Base-by-base conservation (phyloP, 768 basidiomycete species). In the Hypsizygus marmoreus region DNA sequence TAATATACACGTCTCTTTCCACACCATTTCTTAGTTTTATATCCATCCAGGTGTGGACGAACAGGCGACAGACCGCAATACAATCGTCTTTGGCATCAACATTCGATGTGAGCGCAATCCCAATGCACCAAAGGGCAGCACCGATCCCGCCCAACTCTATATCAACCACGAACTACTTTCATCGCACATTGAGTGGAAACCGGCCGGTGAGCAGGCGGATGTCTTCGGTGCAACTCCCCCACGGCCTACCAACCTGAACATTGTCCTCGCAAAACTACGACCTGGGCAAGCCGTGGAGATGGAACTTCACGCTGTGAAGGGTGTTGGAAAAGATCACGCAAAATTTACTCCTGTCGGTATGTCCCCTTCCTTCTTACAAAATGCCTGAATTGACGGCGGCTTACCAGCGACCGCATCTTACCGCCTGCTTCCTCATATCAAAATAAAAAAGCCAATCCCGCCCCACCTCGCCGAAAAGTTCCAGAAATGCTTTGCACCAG, bases 321-420 rank as follows among this genome's bases (percentile, higher is more conserved):
- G 92, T 11, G 81, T 91, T 12, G 94, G 94, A 12, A 90, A 90
- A 58, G 92, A 95, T 50, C 95, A 99, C 58, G 94, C 97, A 35
- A 99, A 99, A 63, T 99, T 91, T 64, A 91, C 82, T 47, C 94
- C 97, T 23, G 97, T 98, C 40, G 92, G 94, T 90, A 56, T 45
- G 80, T 69, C 4, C 4, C 34, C 34, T 6, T 13, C 32, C 7
- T 3, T 13, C 30, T 8, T 22, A 23, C 44, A 13, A 40, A 23
- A 16, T 33, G 20, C 3, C 3, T 28, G 17, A 10, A 5, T 19
- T 37, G n/a, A 42, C 20, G 28, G 6, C 7, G 2, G 22, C 29
- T 23, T 32, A 9, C 7, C 51, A 94, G 95, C 95, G 3, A 97
- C 95, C 6, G 95, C 97, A 2, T 91, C 94, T 0, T 99, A 98